Conservation (phyloP, 371 early-diverging fungal species). For the Astathelohania contejeani region DNA sequence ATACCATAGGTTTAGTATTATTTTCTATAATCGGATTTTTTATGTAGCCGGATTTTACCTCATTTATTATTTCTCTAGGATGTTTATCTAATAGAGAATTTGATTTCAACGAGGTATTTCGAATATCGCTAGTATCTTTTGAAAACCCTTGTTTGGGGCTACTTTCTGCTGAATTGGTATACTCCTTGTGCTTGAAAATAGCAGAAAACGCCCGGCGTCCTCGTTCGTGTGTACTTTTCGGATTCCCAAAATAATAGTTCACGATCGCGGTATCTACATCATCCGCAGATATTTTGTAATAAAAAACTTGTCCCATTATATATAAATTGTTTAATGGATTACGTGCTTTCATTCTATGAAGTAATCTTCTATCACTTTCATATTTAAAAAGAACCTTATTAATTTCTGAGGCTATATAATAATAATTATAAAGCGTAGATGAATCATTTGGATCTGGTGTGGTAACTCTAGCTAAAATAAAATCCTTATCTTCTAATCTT, state of each 20-base stretch:
- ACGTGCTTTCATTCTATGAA: conserved; percentile 53
- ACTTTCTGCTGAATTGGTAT: not conserved
- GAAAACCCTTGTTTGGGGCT: not conserved
- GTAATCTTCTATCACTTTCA: conserved; percentile 49
- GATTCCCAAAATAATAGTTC: conserved; percentile 43
- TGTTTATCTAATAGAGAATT: conserved; percentile 1
- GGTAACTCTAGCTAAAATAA: conserved; percentile 51
- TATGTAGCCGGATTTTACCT: conserved; percentile 4
- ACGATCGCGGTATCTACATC: conserved; percentile 46
- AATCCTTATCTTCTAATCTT: conserved; percentile 46
- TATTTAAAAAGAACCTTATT: conserved; percentile 52
- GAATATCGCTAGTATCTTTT: not conserved
- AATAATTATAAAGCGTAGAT: conserved; percentile 49
- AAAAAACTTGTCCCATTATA: conserved; percentile 53
- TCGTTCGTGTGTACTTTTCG: not conserved
- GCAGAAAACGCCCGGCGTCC: conserved; percentile 27
- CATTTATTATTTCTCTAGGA: conserved; percentile 29
- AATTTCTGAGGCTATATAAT: conserved; percentile 52
- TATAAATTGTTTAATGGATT: conserved; percentile 53
- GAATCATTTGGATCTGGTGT: conserved; percentile 50
- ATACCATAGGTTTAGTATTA: conserved; percentile 16
- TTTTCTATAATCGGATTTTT: conserved; percentile 11
- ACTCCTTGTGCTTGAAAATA: conserved; percentile 11
- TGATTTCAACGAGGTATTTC: not conserved
- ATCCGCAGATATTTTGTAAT: conserved; percentile 48